phyloP scores from a whole-genome alignment of 352 stramenopile species.

The Phytophthora foliorum region DNA sequence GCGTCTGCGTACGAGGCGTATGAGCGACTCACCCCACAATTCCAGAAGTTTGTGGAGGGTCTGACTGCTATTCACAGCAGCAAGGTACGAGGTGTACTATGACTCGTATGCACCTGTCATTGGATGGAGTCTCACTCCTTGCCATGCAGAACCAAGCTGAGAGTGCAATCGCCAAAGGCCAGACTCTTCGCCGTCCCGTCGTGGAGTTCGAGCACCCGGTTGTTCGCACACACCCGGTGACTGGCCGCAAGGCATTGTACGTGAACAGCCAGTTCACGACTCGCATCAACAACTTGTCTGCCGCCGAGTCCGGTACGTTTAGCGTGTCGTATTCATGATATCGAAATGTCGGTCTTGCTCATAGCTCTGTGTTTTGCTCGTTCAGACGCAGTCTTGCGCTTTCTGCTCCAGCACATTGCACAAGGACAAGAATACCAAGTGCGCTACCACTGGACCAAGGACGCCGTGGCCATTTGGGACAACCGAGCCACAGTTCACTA shows the following conservation, averaged over 20 bases:
- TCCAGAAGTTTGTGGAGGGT: conserved; percentile 52
- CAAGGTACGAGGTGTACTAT: conserved; percentile 28
- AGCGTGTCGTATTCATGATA: neutral
- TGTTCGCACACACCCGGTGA: conserved; percentile 50
- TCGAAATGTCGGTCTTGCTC: neutral
- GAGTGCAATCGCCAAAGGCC: conserved; percentile 18
- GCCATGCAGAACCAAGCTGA: conserved; percentile 18
- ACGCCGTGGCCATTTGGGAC: conserved; percentile 30
- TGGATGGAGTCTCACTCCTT: neutral
- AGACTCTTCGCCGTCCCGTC: conserved; percentile 38
- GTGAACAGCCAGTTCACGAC: conserved; percentile 54
- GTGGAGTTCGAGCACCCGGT: conserved; percentile 54
- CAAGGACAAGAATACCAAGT: conserved; percentile 31
- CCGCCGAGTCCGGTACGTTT: conserved; percentile 44
- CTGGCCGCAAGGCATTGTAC: conserved; percentile 41
- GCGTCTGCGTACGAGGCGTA: conserved; percentile 57
- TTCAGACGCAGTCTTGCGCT: conserved; percentile 29
- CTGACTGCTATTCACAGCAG: conserved; percentile 60
- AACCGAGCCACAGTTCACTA: conserved; percentile 30
- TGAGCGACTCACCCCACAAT: conserved; percentile 51
- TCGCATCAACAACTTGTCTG: conserved; percentile 48
- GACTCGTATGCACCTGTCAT: neutral
- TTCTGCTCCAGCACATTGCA: conserved; percentile 23
- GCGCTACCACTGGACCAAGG: conserved; percentile 33
- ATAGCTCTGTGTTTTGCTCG: neutral